A percentile compares a stretch with the other conserved stretches of the same genome.
Evolutionary conservation across 306 rosid species (phyloP).

Genomic region (Quercus glauca): DNA sequence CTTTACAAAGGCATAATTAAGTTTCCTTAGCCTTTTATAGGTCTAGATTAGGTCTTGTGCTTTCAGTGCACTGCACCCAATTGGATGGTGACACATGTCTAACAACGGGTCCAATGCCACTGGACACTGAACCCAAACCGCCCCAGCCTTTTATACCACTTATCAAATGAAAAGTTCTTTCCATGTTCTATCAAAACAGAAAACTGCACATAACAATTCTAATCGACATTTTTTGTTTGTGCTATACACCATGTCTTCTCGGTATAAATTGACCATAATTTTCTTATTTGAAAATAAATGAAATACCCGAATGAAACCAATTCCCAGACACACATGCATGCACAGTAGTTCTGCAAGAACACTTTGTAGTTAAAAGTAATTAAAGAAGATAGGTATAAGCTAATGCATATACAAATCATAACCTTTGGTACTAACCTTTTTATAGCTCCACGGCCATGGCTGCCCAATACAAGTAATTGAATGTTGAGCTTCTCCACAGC

Average conservation of each 20-base stretch:
- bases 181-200: too few species aligned
- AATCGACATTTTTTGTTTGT: too few species aligned
- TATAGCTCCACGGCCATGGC: constrained; percentile 37
- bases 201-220: too few species aligned
- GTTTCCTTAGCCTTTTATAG: background rate
- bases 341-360: background rate
- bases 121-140: too few species aligned
- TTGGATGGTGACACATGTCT: too few species aligned
- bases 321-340: background rate
- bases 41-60: fast-evolving
- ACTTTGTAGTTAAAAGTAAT: background rate
- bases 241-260: too few species aligned
- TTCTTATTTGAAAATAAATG: background rate
- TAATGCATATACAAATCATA: background rate
- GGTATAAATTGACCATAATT: background rate
- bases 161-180: too few species aligned
- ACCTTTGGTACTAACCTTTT: constrained; percentile 7
- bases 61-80: fast-evolving
- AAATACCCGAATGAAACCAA: background rate
- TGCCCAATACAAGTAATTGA: constrained; percentile 41
- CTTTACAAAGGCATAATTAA: background rate
- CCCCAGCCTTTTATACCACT: too few species aligned
- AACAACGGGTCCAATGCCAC: too few species aligned
- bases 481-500: constrained; percentile 32
- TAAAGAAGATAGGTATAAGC: background rate